Percentiles rank a stretch among this genome's conserved stretches.
These are phyloP conservation scores for Aspergillus ellipticus DNA, from an alignment of 495 filamentous ascomycete species.

Conservation along the genomic window DNA sequence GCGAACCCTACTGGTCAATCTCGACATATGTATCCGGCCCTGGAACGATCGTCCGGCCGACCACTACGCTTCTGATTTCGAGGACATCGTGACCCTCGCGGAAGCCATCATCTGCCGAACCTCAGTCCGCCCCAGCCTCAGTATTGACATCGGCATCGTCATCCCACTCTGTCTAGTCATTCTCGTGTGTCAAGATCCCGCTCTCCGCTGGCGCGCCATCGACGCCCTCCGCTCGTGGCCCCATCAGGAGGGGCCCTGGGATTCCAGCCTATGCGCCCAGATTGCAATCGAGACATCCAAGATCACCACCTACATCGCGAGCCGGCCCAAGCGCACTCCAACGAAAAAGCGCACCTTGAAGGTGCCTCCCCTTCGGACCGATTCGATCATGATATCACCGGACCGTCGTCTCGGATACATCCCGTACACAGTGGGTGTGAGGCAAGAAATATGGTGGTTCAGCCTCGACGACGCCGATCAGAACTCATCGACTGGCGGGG, in stretches of 20 bases:
- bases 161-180: constrained; percentile 43
- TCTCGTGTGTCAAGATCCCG: constrained; percentile 42
- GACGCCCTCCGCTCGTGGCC: constrained; percentile 25
- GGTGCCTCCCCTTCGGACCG: too few relatives aligned
- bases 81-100: background rate
- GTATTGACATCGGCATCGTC: constrained; percentile 24
- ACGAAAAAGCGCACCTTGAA: too few relatives aligned
- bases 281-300: background rate
- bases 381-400: background rate
- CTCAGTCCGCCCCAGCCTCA: constrained; percentile 10
- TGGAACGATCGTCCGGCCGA: background rate
- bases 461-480: background rate
- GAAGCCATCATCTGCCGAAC: constrained; percentile 8
- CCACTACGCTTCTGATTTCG: constrained; percentile 2
- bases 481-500: background rate
- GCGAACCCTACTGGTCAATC: constrained; percentile 1
- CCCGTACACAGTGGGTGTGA: background rate
- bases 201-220: constrained; percentile 37
- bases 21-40: constrained; percentile 13
- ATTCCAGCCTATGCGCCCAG: constrained; percentile 12
- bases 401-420: background rate
- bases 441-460: background rate
- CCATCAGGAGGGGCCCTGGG: constrained; percentile 51
- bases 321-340: background rate
- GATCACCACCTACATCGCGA: background rate